Evolutionary conservation across 108 stramenopile species (phyloP).

Genomic region (Pseudonitzschia pungens): DNA sequence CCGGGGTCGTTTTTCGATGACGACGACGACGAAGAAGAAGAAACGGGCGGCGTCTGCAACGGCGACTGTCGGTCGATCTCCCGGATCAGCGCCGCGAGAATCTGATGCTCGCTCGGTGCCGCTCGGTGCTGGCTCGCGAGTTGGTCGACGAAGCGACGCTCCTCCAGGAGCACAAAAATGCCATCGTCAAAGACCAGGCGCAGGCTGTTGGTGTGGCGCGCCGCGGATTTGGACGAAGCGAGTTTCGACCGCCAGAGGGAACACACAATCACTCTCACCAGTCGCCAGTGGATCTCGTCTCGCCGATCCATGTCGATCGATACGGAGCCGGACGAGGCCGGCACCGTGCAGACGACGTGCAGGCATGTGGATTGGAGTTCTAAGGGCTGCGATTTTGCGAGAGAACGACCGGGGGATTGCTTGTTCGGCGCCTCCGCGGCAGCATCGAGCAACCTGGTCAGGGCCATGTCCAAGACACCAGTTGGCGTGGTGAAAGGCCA

Average conservation of each 20-base stretch:
- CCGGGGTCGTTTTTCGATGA: background rate
- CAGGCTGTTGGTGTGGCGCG: constrained; percentile 37
- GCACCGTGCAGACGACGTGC: constrained; percentile 52
- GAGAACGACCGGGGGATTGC: background rate
- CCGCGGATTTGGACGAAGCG: background rate
- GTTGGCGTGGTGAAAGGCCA: constrained; percentile 57
- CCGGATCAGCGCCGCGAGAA: constrained; percentile 53
- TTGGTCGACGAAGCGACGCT: constrained; percentile 50
- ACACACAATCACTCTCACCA: constrained; percentile 68
- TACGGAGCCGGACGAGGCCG: constrained; percentile 36
- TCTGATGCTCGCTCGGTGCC: constrained; percentile 74
- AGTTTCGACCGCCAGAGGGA: constrained; percentile 72
- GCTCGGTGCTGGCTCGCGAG: constrained; percentile 74
- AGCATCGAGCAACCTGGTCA: constrained; percentile 35
- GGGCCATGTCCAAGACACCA: constrained; percentile 30
- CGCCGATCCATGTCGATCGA: constrained; percentile 40
- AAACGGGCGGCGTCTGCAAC: background rate
- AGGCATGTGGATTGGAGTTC: constrained; percentile 32
- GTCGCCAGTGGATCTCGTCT: constrained; percentile 57
- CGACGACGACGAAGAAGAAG: constrained; percentile 1
- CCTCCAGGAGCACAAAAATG: constrained; percentile 38
- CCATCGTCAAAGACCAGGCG: constrained; percentile 66
- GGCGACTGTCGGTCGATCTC: background rate
- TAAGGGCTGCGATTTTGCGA: background rate
- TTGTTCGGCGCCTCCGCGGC: background rate